Base-by-base conservation (phyloP, 805 yeast species). In the Metschnikowia orientalis region DNA sequence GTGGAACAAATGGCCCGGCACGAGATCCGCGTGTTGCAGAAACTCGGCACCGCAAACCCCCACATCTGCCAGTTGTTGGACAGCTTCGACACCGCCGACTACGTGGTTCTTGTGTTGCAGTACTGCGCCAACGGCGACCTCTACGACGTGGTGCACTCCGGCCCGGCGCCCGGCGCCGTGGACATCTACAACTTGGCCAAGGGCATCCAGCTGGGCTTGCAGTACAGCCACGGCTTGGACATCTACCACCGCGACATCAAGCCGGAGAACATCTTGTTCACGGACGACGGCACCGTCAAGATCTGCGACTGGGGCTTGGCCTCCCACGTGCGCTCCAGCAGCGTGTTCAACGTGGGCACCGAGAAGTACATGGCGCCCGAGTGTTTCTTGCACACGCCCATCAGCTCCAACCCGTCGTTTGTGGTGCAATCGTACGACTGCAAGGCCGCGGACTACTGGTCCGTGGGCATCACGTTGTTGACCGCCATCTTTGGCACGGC, bases 271-370 rank as follows among this genome's bases (percentile, higher is more conserved):
- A 69, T 81, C 18, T 57, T 81, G 19, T 57, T 81, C 32, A 71
- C 70, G 43, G 54, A 55, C 4, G 56, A 64, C 32, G 78, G 79
- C 28, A 53, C 69, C 18, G 63, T 79, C 30, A 81, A 81, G 53
- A 57, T 81, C 29, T 79, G 85, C 35, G 88, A 81, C 53, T 81
- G 86, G 85, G 89, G 89, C 0, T 68, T 80, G 31, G 72, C 84
- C 14, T 74, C 81, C 1, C 31, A 13, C 28, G 18, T 25, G 11
- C 38, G 37, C 23, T 34, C 43, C 29, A 56, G 49, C 38, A 32
- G 45, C 28, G 64, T 61, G 29, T 63, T 59, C 40, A 54, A 59
- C 44, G 74, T 75, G 23, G 80, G 80, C 22, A 73, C 79, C n/a
- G 78, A 74, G 44, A 69, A 71, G 42, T 75, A 73, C 47, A 72